Conservation (phyloP, 371 early-diverging fungal genomes). For the Rhizopus stolonifer region DNA sequence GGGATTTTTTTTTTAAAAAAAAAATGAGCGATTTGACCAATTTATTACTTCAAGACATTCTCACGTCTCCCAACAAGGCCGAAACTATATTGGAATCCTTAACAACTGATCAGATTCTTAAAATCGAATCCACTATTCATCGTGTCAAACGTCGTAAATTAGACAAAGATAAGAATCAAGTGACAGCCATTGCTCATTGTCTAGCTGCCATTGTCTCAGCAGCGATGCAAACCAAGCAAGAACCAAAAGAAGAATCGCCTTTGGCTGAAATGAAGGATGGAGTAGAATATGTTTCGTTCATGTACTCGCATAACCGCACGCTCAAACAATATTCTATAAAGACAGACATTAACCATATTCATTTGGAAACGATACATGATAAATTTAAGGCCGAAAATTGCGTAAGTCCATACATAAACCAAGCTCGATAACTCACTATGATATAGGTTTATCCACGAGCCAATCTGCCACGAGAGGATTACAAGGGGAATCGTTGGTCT, state of each 20-base stretch:
- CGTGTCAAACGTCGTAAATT: conserved; percentile 36
- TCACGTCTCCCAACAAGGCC: conserved; percentile 37
- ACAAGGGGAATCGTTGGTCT: conserved; percentile 89
- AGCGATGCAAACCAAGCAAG: conserved; percentile 15
- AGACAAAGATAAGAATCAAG: conserved; percentile 14
- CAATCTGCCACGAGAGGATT: conserved; percentile 62
- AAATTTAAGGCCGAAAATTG: conserved; percentile 80
- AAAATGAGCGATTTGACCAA: conserved; percentile 3
- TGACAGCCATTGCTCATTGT: conserved; percentile 29
- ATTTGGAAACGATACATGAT: conserved; percentile 58
- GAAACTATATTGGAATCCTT: conserved; percentile 37
- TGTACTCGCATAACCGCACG: conserved; percentile 65
- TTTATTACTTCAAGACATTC: conserved; percentile 33
- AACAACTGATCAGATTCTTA: conserved; percentile 37
- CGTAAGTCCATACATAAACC: conserved; percentile 43
- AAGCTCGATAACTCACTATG: too few relatives aligned
- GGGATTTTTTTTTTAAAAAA: background rate
- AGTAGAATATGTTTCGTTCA: conserved; percentile 70
- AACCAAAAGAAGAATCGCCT: too few relatives aligned
- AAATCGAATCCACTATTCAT: conserved; percentile 41
- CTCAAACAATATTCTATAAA: conserved; percentile 72
- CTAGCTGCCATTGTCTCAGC: conserved; percentile 35
- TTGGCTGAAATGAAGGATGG: conserved; percentile 53
- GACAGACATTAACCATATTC: conserved; percentile 73
- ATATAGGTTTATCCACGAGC: conserved; percentile 58